Conservation (phyloP, 2,329 filamentous ascomycete genomes). For the Aureobasidium vineae region DNA sequence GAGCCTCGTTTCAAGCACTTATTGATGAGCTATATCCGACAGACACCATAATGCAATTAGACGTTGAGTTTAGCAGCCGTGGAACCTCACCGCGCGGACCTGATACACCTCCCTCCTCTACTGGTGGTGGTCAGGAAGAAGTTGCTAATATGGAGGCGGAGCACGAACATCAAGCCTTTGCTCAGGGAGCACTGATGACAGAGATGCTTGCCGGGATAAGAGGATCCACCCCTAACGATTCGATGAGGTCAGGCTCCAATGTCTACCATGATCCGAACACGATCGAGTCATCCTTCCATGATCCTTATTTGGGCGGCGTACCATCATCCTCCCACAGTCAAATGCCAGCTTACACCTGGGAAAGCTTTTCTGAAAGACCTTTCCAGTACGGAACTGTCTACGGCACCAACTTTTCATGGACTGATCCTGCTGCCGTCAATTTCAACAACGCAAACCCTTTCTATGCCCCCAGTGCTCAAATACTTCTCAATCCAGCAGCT, state of each 20-base stretch:
- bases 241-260: not conserved
- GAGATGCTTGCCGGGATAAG: conserved; percentile 18
- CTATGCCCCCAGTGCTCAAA: not conserved
- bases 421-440: not conserved
- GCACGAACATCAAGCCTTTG: conserved; percentile 5
- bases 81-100: conserved; percentile 13
- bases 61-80: conserved; percentile 15
- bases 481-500: not conserved
- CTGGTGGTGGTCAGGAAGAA: conserved; percentile 4
- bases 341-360: conserved; percentile 6
- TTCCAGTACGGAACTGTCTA: not conserved
- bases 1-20: conserved; percentile 19
- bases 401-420: not conserved
- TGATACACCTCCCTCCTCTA: conserved; percentile 20
- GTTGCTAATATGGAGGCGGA: not conserved
- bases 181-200: conserved; percentile 20
- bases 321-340: conserved; percentile 1
- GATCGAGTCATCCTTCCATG: conserved; percentile 9
- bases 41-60: conserved; percentile 13
- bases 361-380: not conserved
- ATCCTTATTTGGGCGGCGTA: not conserved
- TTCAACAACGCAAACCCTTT: not conserved
- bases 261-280: not conserved
- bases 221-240: conserved; percentile 3
- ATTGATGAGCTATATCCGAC: conserved; percentile 8